Conservation (phyloP, 495 filamentous ascomycete species). For the Neurospora tetrasperma region DNA sequence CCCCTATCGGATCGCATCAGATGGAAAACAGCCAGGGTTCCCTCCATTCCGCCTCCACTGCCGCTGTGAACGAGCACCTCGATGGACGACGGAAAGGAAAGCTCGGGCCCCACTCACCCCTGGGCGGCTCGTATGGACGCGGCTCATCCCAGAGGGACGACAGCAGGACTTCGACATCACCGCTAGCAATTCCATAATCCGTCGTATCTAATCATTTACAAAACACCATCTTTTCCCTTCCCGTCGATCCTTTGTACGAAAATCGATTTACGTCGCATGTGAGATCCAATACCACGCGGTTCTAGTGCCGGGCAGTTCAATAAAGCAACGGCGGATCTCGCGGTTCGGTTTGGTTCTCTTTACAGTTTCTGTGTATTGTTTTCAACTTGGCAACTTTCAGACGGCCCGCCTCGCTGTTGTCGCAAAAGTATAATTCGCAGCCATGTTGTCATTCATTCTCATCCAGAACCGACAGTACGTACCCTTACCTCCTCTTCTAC, state of each 20-base stretch:
- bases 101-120: background rate
- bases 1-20: background rate
- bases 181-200: background rate
- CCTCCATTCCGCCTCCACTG: background rate
- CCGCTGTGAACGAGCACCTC: background rate
- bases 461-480: slow-evolving; percentile 91
- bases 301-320: background rate
- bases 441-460: slow-evolving; percentile 82
- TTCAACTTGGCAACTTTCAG: background rate
- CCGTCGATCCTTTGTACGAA: background rate
- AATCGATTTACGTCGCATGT: background rate
- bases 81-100: background rate
- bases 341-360: background rate
- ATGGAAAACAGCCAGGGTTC: background rate
- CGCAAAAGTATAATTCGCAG: slow-evolving; percentile 6
- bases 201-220: background rate
- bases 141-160: background rate
- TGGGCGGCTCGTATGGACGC: background rate
- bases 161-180: background rate
- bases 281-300: background rate
- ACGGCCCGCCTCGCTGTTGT: background rate
- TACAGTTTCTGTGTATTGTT: background rate
- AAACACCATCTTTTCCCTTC: background rate
- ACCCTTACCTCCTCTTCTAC: background rate
- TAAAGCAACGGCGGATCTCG: background rate